phyloP scores from a whole-genome alignment of 345 rosid genomes.

The thale cress (Arabidopsis thaliana) region DNA sequence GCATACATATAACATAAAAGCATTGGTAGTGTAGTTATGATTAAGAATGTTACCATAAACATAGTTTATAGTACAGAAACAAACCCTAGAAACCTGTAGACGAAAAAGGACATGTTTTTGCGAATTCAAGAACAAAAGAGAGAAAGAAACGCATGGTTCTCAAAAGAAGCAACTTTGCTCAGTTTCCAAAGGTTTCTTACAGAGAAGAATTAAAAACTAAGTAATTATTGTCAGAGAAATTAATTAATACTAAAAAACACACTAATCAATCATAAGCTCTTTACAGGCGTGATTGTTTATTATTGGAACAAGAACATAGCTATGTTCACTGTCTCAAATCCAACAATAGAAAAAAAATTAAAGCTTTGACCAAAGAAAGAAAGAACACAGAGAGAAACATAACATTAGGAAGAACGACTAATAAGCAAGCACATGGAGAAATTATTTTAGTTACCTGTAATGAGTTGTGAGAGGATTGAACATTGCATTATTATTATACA shows the following conservation, averaged over 20 bases:
- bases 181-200: conserved; percentile 57
- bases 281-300: conserved; percentile 62
- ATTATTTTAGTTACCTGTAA: conserved; percentile 41
- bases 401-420: conserved; percentile 50
- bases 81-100: conserved; percentile 16
- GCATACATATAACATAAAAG: conserved; percentile 36
- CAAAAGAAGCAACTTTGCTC: conserved; percentile 77
- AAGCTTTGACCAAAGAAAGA: conserved; percentile 41
- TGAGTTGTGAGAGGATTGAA: conserved; percentile 37
- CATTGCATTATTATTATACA: conserved; percentile 45
- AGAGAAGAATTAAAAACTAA: conserved; percentile 25
- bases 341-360: conserved; percentile 9
- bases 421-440: conserved; percentile 51
- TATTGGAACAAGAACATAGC: conserved; percentile 56
- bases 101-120: conserved; percentile 26
- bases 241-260: conserved; percentile 24
- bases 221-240: conserved; percentile 42
- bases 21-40: conserved; percentile 43
- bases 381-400: conserved; percentile 41
- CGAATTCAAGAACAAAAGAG: conserved; percentile 20
- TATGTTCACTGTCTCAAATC: conserved; percentile 53
- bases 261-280: conserved; percentile 69
- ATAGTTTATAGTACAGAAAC: conserved; percentile 42
- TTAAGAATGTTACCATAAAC: conserved; percentile 48
- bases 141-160: conserved; percentile 59